Conservation (phyloP, 225 moss, liverwort and hornwort genomes). For the Physcomitrellopsis africana region DNA sequence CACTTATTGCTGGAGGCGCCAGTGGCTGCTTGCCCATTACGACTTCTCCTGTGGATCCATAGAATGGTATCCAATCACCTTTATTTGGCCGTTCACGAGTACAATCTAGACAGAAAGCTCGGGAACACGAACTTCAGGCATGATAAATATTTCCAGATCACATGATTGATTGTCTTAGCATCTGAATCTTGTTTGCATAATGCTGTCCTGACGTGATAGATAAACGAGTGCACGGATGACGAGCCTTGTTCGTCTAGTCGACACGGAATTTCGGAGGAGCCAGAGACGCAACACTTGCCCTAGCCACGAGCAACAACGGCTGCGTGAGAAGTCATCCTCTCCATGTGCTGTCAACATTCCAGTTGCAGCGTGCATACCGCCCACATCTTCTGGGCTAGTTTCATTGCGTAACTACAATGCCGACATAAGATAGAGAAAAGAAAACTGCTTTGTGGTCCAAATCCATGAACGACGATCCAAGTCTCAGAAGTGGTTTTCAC, state of each 20-base stretch:
- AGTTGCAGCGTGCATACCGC: constrained; percentile 90
- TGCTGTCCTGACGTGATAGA: background rate
- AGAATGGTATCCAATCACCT: constrained; percentile 93
- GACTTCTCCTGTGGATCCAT: constrained; percentile 93
- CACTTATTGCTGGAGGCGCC: constrained; percentile 90
- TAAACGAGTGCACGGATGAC: constrained; percentile 5
- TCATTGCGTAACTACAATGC: constrained; percentile 83
- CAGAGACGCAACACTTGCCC: constrained; percentile 97
- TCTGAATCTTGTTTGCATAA: constrained; percentile 15
- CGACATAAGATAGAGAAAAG: background rate
- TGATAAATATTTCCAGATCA: too few species aligned
- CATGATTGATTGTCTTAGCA: background rate
- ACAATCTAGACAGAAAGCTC: constrained; percentile 54
- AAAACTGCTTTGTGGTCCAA: constrained; percentile 1
- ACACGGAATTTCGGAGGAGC: constrained; percentile 90
- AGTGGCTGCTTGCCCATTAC: constrained; percentile 78
- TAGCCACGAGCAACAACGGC: constrained; percentile 96
- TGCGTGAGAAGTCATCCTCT: constrained; percentile 95
- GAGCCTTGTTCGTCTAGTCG: constrained; percentile 66
- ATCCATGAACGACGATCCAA: background rate
- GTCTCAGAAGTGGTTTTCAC: constrained; percentile 11
- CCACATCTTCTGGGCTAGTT: constrained; percentile 96
- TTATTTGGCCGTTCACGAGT: constrained; percentile 53
- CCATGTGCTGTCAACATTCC: constrained; percentile 93
- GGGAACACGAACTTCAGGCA: background rate